Base-by-base conservation (phyloP, 352 stramenopile genomes). In the Globisporangium cylindrosporum region DNA sequence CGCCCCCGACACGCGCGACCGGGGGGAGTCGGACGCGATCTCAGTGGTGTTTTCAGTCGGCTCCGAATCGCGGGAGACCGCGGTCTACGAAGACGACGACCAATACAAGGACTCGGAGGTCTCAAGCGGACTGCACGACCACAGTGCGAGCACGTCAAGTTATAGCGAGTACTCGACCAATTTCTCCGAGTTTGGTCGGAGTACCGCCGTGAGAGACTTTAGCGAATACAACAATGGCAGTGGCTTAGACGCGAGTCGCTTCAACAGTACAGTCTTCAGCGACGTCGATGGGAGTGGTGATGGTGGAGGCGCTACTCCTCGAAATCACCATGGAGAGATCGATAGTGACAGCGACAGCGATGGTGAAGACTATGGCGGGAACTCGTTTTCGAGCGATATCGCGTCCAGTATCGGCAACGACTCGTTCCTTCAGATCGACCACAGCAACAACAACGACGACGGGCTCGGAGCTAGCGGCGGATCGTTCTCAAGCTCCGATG, bases 241-340 rank as follows among this genome's bases (percentile, higher is more conserved):
- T 9, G 14, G 27, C 10, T 46, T 38, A 15, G 38, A 55, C 18
- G 57, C n/a, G 12, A 61, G 9, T 25, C 49, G 41, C 56, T 82
- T 81, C 59, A 58, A 78, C 34, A 85, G 73, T 66, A 68, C 68
- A 14, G 75, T 79, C 25, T 85, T 79, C 67, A 85, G 77, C 48
- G 73, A 69, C 64, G 9, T 57, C 9, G 29, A 27, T n/a, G 46
- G 4, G 4, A 18, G 14, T 5, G 34, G 4, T 5, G 34, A 1
- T 4, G 62, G 54, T 41, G 27, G 9, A 60, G 43, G 18, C 15
- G 43, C 43, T 22, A 10, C 43, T 51, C 7, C 43, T 49, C 8
- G 9, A 25, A 36, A 36, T 36, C 32, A 0, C 6, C 36, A 20
- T 10, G 32, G 22, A 38, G 12, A 60, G 34, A 15, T 71, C 27